Conservation (phyloP, 169 alveolate species). For the Cryptosporidium felis region DNA sequence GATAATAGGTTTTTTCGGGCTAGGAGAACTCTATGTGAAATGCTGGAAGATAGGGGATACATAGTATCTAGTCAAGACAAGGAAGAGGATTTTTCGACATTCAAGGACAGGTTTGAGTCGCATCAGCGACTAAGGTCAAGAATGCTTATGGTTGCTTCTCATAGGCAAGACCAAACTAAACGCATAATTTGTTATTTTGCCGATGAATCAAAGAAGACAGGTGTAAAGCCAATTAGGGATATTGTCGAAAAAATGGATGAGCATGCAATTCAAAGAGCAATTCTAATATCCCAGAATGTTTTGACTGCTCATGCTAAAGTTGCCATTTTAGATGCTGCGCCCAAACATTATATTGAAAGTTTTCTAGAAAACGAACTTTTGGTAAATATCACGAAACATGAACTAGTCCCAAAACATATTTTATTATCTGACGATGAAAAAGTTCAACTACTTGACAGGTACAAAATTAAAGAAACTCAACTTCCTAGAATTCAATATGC, state of each 20-base stretch:
- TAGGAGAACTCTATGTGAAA: slow-evolving; percentile 89
- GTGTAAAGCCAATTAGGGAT: slow-evolving; percentile 93
- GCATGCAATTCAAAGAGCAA: slow-evolving; percentile 89
- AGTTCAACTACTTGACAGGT: slow-evolving; percentile 88
- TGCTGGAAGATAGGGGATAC: slow-evolving; percentile 92
- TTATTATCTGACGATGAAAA: slow-evolving; percentile 93
- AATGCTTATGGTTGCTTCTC: slow-evolving; percentile 85
- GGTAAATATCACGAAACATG: slow-evolving; percentile 96
- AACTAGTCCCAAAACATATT: slow-evolving; percentile 96
- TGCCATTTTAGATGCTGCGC: slow-evolving; percentile 91
- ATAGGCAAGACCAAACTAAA: slow-evolving; percentile 82
- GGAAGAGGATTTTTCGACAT: slow-evolving; percentile 83
- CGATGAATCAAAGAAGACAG: slow-evolving; percentile 90
- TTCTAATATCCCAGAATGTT: slow-evolving; percentile 88
- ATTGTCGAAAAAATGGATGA: slow-evolving; percentile 92
- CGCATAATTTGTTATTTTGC: slow-evolving; percentile 88
- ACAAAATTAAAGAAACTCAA: slow-evolving; percentile 92
- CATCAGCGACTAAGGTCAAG: slow-evolving; percentile 81
- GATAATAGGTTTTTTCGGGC: slow-evolving; percentile 86
- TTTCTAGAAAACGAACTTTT: slow-evolving; percentile 89
- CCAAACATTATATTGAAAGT: slow-evolving; percentile 88
- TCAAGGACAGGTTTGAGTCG: slow-evolving; percentile 82
- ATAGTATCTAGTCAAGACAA: slow-evolving; percentile 84
- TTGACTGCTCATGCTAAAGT: slow-evolving; percentile 92
- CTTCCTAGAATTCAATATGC: slow-evolving; percentile 95